phyloP scores from a whole-genome alignment of 108 stramenopile species.

The Cyclotella distinguenda region DNA sequence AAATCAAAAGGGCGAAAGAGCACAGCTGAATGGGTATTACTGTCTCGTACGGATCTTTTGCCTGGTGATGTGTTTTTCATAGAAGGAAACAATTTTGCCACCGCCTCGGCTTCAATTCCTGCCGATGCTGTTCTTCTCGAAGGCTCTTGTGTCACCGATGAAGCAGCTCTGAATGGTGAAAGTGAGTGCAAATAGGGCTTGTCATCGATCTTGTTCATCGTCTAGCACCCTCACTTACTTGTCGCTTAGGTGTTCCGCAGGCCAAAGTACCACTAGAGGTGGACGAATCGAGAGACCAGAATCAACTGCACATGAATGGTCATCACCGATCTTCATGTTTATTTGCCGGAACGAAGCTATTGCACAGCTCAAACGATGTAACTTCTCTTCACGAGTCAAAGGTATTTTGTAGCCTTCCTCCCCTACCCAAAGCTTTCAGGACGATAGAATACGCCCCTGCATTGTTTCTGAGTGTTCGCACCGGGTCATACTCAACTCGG shows the following conservation, averaged over 20 bases:
- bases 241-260: no score
- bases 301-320: slow-evolving; percentile 44
- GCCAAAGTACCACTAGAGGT: slow-evolving; percentile 58
- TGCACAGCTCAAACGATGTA: slow-evolving; percentile 38
- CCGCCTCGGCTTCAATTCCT: slow-evolving; percentile 33
- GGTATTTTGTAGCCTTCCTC: slow-evolving; percentile 9
- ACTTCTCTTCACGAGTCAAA: neutral
- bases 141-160: slow-evolving; percentile 67
- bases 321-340: slow-evolving; percentile 56
- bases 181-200: no score
- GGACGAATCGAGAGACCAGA: neutral
- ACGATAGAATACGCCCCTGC: slow-evolving; percentile 1
- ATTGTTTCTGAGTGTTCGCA: slow-evolving; percentile 58
- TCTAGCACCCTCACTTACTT: no score
- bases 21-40: slow-evolving; percentile 20
- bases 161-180: slow-evolving; percentile 86
- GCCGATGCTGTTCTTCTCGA: slow-evolving; percentile 65
- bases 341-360: slow-evolving; percentile 69
- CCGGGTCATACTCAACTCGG: slow-evolving; percentile 86
- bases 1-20: slow-evolving; percentile 6
- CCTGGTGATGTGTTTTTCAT: slow-evolving; percentile 63
- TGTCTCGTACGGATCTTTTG: slow-evolving; percentile 41
- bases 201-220: no score
- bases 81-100: neutral
- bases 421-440: slow-evolving; percentile 1